Conservation (phyloP, 108 stramenopile species). For the Thalassiosira profunda region DNA sequence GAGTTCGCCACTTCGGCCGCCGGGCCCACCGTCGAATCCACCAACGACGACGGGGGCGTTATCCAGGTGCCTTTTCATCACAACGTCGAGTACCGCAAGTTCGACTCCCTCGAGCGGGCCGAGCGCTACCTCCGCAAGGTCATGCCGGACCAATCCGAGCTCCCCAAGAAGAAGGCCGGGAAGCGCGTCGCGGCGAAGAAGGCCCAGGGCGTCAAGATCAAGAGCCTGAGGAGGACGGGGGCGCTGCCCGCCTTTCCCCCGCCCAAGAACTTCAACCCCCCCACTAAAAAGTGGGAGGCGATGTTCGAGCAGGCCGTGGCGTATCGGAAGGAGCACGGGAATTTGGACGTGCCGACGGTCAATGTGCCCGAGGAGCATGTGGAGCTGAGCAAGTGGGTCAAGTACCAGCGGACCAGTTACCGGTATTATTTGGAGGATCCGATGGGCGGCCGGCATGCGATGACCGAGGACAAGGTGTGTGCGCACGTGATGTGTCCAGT, state of each 20-base stretch:
- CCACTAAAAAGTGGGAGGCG: constrained; percentile 40
- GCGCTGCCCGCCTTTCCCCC: not conserved
- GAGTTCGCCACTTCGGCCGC: constrained; percentile 4
- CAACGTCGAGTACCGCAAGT: constrained; percentile 24
- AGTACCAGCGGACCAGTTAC: constrained; percentile 33
- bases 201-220: not conserved
- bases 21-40: not conserved
- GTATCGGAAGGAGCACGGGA: constrained; percentile 19
- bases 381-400: constrained; percentile 25
- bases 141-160: not conserved
- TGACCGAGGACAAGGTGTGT: constrained; percentile 41
- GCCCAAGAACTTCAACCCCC: constrained; percentile 3
- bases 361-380: not conserved
- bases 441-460: constrained; percentile 22
- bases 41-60: not conserved
- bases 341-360: constrained; percentile 1
- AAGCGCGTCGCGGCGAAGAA: not conserved
- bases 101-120: constrained; percentile 12
- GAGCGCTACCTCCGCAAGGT: constrained; percentile 1
- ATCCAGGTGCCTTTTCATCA: constrained; percentile 16
- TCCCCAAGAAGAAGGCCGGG: constrained; percentile 2
- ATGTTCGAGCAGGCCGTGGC: constrained; percentile 21
- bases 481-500: too few relatives aligned
- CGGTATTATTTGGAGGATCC: constrained; percentile 33
- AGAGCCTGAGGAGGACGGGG: not conserved